Percentiles rank a stretch among this genome's conserved stretches.
These are phyloP conservation scores for Pythium folliculosum DNA, from an alignment of 352 stramenopile species.

Conservation along the genomic window DNA sequence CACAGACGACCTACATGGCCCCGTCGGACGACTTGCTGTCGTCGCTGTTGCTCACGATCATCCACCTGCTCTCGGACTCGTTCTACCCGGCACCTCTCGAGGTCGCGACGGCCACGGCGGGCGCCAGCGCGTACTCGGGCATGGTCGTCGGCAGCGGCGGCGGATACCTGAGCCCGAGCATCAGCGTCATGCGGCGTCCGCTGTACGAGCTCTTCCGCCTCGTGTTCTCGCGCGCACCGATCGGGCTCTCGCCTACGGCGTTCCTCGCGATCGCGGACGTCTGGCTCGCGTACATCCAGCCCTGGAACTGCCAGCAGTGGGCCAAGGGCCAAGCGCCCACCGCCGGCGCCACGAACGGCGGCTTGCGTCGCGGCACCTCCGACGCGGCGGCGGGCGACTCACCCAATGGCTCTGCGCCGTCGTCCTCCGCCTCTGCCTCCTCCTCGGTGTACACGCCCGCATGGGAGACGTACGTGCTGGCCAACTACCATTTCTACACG, in stretches of 20 bases:
- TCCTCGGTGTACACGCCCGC: conserved; percentile 43
- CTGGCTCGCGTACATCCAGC: conserved; percentile 86
- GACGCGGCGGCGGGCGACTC: conserved; percentile 10
- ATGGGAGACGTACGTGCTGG: conserved; percentile 82
- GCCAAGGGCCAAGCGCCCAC: conserved; percentile 26
- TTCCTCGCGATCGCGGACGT: conserved; percentile 85
- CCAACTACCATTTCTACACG: conserved; percentile 90
- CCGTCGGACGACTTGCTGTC: conserved; percentile 82
- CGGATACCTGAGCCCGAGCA: conserved; percentile 70
- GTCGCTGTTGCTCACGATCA: conserved; percentile 79
- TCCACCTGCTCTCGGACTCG: conserved; percentile 79
- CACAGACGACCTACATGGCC: conserved; percentile 82
- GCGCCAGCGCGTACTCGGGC: conserved; percentile 22
- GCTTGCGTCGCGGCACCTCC: conserved; percentile 8
- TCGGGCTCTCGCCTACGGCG: conserved; percentile 73
- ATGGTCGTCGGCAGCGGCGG: conserved; percentile 44
- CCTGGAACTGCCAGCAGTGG: conserved; percentile 80
- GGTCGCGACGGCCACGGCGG: conserved; percentile 10
- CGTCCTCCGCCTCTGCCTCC: background rate
- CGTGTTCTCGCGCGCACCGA: conserved; percentile 80
- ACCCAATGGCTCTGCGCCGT: background rate
- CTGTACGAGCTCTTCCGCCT: conserved; percentile 85
- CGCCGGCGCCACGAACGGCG: background rate
- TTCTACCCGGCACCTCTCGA: conserved; percentile 69
- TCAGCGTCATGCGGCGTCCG: conserved; percentile 69